phyloP scores from a whole-genome alignment of 768 basidiomycete genomes.

The Tylopilus intermedius region DNA sequence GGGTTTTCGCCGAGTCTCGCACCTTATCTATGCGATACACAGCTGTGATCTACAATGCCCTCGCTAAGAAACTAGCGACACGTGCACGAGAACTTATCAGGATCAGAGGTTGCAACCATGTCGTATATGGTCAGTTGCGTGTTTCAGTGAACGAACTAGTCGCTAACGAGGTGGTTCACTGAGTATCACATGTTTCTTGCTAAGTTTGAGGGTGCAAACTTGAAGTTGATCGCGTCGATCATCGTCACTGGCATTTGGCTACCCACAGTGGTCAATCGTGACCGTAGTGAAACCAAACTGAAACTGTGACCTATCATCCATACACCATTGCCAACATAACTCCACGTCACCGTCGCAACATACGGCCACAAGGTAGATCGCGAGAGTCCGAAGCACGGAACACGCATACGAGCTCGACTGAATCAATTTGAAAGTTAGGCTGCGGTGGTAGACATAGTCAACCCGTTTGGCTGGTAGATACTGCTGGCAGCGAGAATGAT shows the following conservation, averaged over 20 bases:
- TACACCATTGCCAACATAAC: not conserved
- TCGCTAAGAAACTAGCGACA: not conserved
- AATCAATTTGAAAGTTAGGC: not conserved
- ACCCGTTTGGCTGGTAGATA: not conserved
- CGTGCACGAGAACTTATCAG: not conserved
- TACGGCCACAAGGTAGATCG: constrained; percentile 13
- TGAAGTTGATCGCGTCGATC: not conserved
- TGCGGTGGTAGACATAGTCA: not conserved
- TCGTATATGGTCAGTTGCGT: not conserved
- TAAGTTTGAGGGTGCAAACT: not conserved
- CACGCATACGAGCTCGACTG: not conserved
- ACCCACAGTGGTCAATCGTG: not conserved
- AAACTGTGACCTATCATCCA: not conserved
- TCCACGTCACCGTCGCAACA: constrained; percentile 1
- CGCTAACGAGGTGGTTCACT: not conserved
- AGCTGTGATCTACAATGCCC: not conserved
- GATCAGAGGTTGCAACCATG: not conserved
- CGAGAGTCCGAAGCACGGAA: constrained; percentile 3
- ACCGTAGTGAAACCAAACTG: not conserved
- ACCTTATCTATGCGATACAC: not conserved
- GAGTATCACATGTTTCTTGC: not conserved
- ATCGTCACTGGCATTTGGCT: not conserved
- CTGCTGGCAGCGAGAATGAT: too few species aligned
- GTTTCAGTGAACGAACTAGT: not conserved
- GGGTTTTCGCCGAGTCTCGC: not conserved